Evolutionary conservation across 106 monocot species (phyloP).

Genomic region (Allium sativum): DNA sequence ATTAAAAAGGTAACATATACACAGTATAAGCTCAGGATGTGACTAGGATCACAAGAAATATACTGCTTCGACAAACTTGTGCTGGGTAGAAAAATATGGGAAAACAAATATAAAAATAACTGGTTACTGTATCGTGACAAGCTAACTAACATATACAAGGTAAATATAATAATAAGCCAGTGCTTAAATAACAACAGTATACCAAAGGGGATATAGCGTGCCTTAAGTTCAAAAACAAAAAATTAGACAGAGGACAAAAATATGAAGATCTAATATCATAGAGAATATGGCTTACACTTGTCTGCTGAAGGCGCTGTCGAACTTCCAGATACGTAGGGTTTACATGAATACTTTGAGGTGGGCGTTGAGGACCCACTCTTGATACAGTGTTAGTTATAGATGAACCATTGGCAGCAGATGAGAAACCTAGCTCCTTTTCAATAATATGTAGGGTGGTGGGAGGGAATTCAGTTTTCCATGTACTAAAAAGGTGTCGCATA

Average conservation of each 20-base stretch:
- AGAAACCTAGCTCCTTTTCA: conserved; percentile 81
- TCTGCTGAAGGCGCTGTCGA: conserved; percentile 65
- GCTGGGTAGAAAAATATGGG: background rate
- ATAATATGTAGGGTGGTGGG: conserved; percentile 59
- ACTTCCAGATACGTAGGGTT: conserved; percentile 98
- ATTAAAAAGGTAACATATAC: background rate
- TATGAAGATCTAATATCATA: background rate
- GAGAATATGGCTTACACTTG: conserved; percentile 23
- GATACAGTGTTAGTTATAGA: conserved; percentile 35
- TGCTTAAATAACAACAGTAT: too few relatives aligned
- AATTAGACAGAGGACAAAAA: background rate
- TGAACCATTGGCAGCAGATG: conserved; percentile 52
- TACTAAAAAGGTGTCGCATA: conserved; percentile 96
- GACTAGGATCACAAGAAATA: too few relatives aligned
- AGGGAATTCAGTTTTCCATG: conserved; percentile 97
- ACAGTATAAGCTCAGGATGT: background rate
- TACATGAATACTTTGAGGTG: conserved; percentile 84
- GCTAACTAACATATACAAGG: background rate
- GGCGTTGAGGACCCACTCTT: conserved; percentile 50
- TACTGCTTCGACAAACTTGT: too few relatives aligned
- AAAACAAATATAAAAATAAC: conserved; percentile 3
- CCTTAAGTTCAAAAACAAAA: too few relatives aligned
- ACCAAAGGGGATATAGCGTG: too few relatives aligned
- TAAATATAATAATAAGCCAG: background rate
- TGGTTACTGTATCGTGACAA: background rate